Evolutionary conservation across 768 basidiomycete genomes (phyloP).

Genomic region (Lanmaoa pseudosensibilis): DNA sequence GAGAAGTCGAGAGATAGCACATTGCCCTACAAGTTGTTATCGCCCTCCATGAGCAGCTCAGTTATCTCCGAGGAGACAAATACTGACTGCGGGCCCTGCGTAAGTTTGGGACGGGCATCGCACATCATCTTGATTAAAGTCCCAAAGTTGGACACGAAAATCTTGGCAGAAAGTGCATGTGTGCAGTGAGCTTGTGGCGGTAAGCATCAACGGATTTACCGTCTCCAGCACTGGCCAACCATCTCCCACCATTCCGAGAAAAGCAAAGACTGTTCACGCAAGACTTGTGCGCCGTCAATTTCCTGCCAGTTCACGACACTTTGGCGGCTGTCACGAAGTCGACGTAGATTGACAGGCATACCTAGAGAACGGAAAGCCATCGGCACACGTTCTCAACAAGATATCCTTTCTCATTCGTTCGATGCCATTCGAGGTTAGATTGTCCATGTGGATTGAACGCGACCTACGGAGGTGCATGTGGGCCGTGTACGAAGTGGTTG

Average conservation of each 20-base stretch:
- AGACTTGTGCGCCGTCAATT: conserved; percentile 49
- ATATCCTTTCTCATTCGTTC: conserved; percentile 18
- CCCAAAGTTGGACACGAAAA: conserved; percentile 58
- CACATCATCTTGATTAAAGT: conserved; percentile 62
- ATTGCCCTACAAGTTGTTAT: conserved; percentile 51
- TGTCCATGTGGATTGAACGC: conserved; percentile 22
- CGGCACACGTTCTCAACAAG: conserved; percentile 21
- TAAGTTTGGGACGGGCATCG: conserved; percentile 42
- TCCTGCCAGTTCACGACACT: conserved; percentile 23
- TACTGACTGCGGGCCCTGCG: conserved; percentile 43
- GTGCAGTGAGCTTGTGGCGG: conserved; percentile 12
- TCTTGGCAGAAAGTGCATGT: conserved; percentile 39
- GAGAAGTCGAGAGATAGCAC: conserved; percentile 74
- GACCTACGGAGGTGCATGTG: conserved; percentile 14
- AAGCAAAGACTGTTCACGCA: conserved; percentile 67
- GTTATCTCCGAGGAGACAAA: conserved; percentile 29
- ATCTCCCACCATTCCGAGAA: conserved; percentile 58
- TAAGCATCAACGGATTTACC: conserved; percentile 41
- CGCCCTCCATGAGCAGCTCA: conserved; percentile 8
- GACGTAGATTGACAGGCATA: conserved; percentile 13
- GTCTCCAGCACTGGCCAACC: conserved; percentile 70
- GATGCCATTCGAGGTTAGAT: conserved; percentile 26
- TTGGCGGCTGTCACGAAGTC: neutral
- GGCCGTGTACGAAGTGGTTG: neutral
- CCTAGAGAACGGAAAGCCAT: conserved; percentile 38